Evolutionary conservation across 176 grass and related monocot species (phyloP).

Genomic region (Carex littledalei): DNA sequence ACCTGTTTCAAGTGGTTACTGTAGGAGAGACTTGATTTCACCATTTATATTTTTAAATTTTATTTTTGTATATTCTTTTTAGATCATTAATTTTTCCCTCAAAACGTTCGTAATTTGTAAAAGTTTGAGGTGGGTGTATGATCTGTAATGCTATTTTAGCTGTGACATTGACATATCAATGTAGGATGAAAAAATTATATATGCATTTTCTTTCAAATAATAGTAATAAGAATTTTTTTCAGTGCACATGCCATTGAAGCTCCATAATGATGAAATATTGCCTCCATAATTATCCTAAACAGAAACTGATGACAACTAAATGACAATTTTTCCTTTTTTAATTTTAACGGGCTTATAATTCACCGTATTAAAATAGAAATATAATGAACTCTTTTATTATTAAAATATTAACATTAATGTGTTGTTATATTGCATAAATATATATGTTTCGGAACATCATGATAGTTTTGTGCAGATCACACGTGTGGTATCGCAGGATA

Average conservation of each 20-base stretch:
- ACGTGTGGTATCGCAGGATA: no score
- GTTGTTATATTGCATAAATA: neutral
- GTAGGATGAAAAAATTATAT: neutral
- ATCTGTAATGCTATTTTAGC: neutral
- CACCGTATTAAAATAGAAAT: neutral
- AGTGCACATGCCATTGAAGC: neutral
- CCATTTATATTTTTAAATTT: neutral
- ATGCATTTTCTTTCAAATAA: constrained; percentile 14
- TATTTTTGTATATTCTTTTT: constrained; percentile 10
- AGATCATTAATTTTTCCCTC: constrained; percentile 9
- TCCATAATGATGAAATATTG: neutral
- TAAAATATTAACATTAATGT: no score
- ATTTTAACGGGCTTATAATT: neutral
- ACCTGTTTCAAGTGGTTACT: neutral
- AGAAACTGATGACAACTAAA: neutral
- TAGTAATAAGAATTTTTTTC: neutral
- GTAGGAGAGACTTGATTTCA: neutral
- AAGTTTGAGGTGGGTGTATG: constrained; percentile 18
- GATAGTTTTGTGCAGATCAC: neutral
- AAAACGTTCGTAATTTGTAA: neutral
- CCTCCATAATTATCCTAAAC: neutral
- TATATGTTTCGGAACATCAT: neutral
- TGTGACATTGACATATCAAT: neutral
- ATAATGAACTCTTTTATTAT: neutral
- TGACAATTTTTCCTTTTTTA: neutral